Evolutionary conservation across 768 basidiomycete species (phyloP), one percentile per base, ranked within the genome.

Genomic region (Rhodotorula graminis): DNA sequence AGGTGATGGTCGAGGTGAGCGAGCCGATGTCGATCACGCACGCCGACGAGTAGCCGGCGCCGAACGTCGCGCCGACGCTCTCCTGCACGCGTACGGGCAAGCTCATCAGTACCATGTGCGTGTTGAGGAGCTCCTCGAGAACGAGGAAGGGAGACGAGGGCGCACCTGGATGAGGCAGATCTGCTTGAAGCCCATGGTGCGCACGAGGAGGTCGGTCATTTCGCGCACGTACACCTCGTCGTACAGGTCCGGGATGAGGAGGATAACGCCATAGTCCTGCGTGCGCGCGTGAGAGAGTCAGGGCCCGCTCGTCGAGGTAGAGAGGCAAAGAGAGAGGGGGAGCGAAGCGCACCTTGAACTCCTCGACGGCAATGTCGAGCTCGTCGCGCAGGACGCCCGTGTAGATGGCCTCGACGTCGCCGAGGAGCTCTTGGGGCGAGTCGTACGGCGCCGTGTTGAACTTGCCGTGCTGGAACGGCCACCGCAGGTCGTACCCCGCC

Each of bases 21-120:
- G 95, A 90, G 7, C 96, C 96, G 63, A 98, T 89, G 80, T 99
- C 92, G 49, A 99, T 90, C 10, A 99, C 91, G 78, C 96, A 98
- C 19, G 94, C 96, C 77, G 88, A 90, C 0, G 92, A 92, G 64
- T 98, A 88, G 14, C 95, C 95, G 14, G 95, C 93, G 31, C 94
- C 94, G 79, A 94, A 97, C 1, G 92, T 92, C 8, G 94, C 93
- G 47, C 91, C 90, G 53, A 95, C 84, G 8, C 92, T 90, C 84
- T 96, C 94, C 92, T 96, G 73, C 25, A 37, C 5, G 56, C 56
- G 42, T 42, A 25, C 56, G 11, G 18, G 44, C 44, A 63, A 66
- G 31, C 40, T 59, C 44, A 49, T n/a, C 50, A 59, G 67, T 42
- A 52, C 42, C 27, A n/a, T 40, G 10, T 8, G 33, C 21, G 21